Base-by-base conservation (phyloP, 495 filamentous ascomycete species). In the Sordaria brevicollis region DNA sequence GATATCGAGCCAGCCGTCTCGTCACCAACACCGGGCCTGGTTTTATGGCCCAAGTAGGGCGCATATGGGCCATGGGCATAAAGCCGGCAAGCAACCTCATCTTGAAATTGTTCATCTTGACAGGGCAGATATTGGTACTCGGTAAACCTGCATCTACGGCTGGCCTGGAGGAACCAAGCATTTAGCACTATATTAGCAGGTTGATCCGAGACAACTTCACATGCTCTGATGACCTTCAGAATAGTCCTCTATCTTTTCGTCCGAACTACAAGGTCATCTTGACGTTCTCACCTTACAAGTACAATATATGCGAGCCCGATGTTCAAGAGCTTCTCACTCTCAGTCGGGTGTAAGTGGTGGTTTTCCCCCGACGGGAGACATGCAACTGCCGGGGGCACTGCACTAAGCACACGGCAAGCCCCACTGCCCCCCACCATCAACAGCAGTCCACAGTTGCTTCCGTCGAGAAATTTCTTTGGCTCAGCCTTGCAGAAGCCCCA, bases 1-100 rank as follows among this genome's bases (percentile, higher is more conserved):
- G 77, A 67, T 81, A 74, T 35, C 78, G 78, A 33, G 65, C 72
- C 71, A 54, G 76, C 54, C 66, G 74, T 49, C 33, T 37, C 6
- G 37, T 68, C 68, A 65, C 54, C 21, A 68, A 70, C 36, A 65
- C 68, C 6, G 25, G n/a, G 39, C 21, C 29, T 11, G 57, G 11
- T 3, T 21, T 29, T 8, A 31, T 2, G 31, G 29, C 33, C 17
- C 49, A 62, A 62, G 49, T 13, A 62, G 49, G 49, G 25, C 13
- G 49, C 49, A 62, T 15, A 13, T 25, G 25, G 49, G 8, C 25
- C 49, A 62, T 62, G 25, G 49, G 49, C 49, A 29, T 29, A 29
- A 62, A 29, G 49, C 49, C 33, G 13, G 13, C 49, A 62, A 62
- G 5, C 11, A 62, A 29, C 49, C 49, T 62, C 13, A 31, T 62